These are phyloP conservation scores for Echites panduratus DNA, from an alignment of 257 asterid species.

Conservation along the genomic window DNA sequence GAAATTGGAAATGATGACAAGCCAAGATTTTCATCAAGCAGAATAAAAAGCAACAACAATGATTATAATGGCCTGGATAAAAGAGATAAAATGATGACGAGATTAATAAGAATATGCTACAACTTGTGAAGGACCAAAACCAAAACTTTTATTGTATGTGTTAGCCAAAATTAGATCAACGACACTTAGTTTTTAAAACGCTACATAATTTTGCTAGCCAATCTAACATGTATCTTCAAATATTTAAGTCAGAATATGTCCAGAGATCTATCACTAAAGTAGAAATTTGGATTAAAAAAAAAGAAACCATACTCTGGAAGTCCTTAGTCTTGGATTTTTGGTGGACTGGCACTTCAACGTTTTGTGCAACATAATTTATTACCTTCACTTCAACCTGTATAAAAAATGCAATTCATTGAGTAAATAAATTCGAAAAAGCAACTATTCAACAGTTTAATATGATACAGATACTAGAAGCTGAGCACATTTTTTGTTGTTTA, in stretches of 20 bases:
- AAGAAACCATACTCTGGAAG: slow-evolving; percentile 30
- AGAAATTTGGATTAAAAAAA: not conserved
- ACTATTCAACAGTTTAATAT: too few relatives aligned
- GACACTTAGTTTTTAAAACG: not conserved
- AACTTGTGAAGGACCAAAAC: not conserved
- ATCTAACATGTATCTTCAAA: not conserved
- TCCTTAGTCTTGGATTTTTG: slow-evolving; percentile 27
- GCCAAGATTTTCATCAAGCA: not conserved
- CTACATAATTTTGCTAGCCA: too few relatives aligned
- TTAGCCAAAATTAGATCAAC: not conserved
- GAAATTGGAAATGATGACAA: not conserved
- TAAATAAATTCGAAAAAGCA: not conserved
- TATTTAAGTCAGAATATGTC: not conserved
- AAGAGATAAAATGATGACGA: too few relatives aligned
- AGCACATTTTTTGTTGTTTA: not conserved
- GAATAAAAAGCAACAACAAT: not conserved
- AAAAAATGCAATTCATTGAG: not conserved
- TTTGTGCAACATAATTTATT: slow-evolving; percentile 52
- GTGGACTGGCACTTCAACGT: slow-evolving; percentile 13
- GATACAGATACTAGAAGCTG: not conserved
- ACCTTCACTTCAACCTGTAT: slow-evolving; percentile 55
- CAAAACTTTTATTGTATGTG: not conserved
- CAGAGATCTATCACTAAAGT: not conserved
- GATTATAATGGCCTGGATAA: not conserved
- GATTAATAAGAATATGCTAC: not conserved